Base-by-base conservation (phyloP, 306 rosid genomes). In the Vigna angularis region DNA sequence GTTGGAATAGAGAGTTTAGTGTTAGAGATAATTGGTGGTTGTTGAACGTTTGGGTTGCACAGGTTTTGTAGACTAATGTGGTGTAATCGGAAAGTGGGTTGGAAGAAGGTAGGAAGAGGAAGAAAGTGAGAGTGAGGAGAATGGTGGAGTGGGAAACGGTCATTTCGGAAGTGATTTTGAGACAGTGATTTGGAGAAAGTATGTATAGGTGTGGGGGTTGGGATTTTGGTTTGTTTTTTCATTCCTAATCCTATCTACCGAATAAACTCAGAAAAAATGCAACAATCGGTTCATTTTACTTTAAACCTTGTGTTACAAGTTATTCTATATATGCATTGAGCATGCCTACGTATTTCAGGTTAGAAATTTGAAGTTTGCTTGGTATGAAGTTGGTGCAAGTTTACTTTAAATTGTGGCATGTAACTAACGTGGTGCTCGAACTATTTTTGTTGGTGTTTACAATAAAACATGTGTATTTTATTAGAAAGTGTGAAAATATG, bases 1-100 rank as follows among this genome's bases (percentile, higher is more conserved):
- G 76, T 15, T 89, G 84, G 79, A 91, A 89, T 8, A 93, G 84
- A 9, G 88, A 83, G 17, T 84, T 67, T 8, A 91, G 93, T 45
- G 90, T 48, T 83, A 83, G 85, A 9, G 89, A 56, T 1, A 70
- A 58, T 48, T 53, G 51, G 49, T 30, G 18, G 11, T 62, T 63
- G 11, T 62, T 63, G 73, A 78, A 76, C 77, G 81, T 84, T 79
- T 84, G 83, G 48, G 18, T 83, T 53, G 91, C 66, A 32, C 97
- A 93, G 30, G 65, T 77, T 48, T 83, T 88, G 91, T 82, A 93
- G 4, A 89, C 74, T 36, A 90, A 85, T 65, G 86, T 18, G 55
- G 14, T 81, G 55, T 73, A 58, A 76, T 87, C 79, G 56, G 91
- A 51, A 56, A 68, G 7, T 22, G 89, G 66, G 45, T 38, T 61